Conservation (phyloP, 257 asterid species). For the Sherardia arvensis region DNA sequence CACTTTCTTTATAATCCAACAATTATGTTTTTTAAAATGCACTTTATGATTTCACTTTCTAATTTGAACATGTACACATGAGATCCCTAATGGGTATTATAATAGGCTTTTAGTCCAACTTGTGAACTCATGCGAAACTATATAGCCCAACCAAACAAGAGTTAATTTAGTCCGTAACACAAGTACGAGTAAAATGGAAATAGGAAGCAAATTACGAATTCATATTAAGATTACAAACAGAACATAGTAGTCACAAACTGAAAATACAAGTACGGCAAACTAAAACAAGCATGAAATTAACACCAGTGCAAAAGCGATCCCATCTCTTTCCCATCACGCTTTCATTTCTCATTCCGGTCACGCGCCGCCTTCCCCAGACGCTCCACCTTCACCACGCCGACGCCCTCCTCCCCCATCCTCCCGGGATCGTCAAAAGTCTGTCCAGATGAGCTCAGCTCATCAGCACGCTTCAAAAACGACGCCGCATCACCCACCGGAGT, state of each 20-base stretch:
- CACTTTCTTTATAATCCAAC: too few relatives aligned
- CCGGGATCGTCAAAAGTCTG: conserved; percentile 59
- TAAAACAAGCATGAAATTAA: neutral
- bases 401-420: conserved; percentile 23
- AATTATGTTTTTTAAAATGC: too few relatives aligned
- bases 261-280: too few relatives aligned
- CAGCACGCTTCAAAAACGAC: conserved; percentile 26
- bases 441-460: conserved; percentile 28
- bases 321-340: neutral
- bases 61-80: too few relatives aligned
- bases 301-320: neutral
- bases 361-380: conserved; percentile 1
- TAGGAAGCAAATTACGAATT: too few relatives aligned
- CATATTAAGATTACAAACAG: neutral
- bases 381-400: conserved; percentile 16
- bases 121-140: too few relatives aligned
- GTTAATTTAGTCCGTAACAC: too few relatives aligned
- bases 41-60: too few relatives aligned
- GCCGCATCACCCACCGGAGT: conserved; percentile 28
- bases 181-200: too few relatives aligned
- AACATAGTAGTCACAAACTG: neutral
- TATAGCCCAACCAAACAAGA: too few relatives aligned
- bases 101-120: too few relatives aligned
- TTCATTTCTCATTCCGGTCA: neutral
- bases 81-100: too few relatives aligned